Evolutionary conservation across 345 rosid species (phyloP).

Genomic region (Psidium friedrichsthalianum): DNA sequence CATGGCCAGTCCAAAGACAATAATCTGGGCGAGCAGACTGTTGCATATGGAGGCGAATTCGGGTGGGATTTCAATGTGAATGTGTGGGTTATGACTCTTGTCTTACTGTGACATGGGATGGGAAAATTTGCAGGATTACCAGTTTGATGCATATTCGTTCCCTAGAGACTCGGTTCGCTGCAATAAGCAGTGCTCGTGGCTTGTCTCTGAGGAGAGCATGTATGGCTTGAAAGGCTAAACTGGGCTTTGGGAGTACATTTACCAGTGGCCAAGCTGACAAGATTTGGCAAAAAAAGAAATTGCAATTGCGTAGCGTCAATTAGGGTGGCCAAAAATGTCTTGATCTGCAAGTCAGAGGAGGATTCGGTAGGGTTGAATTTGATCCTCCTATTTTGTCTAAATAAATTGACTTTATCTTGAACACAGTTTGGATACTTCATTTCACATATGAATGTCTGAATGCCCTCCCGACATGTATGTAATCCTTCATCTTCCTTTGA

Average conservation of each 20-base stretch:
- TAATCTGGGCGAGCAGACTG: slow-evolving; percentile 37
- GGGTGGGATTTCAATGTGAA: slow-evolving; percentile 41
- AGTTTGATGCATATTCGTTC: slow-evolving; percentile 27
- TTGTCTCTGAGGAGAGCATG: slow-evolving; percentile 32
- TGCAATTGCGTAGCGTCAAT: not conserved
- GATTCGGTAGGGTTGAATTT: not conserved
- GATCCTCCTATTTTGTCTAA: not conserved
- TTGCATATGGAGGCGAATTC: slow-evolving; percentile 26
- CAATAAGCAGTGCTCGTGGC: slow-evolving; percentile 24
- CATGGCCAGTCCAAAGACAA: slow-evolving; percentile 51
- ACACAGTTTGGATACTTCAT: not conserved
- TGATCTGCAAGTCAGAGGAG: not conserved
- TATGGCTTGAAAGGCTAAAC: slow-evolving; percentile 26
- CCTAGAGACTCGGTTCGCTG: slow-evolving; percentile 28
- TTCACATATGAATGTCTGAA: not conserved
- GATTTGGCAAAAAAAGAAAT: not conserved
- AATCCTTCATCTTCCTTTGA: not conserved
- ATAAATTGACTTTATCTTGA: not conserved
- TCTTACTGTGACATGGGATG: slow-evolving; percentile 39
- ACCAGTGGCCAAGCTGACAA: slow-evolving; percentile 24
- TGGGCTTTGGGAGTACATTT: slow-evolving; percentile 43
- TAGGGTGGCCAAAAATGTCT: too few relatives aligned
- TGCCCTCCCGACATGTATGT: not conserved
- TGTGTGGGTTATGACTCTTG: slow-evolving; percentile 27
- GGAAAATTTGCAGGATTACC: slow-evolving; percentile 17